Evolutionary conservation across 208 protist species (phyloP).

Genomic region (Leishmania aethiopica): DNA sequence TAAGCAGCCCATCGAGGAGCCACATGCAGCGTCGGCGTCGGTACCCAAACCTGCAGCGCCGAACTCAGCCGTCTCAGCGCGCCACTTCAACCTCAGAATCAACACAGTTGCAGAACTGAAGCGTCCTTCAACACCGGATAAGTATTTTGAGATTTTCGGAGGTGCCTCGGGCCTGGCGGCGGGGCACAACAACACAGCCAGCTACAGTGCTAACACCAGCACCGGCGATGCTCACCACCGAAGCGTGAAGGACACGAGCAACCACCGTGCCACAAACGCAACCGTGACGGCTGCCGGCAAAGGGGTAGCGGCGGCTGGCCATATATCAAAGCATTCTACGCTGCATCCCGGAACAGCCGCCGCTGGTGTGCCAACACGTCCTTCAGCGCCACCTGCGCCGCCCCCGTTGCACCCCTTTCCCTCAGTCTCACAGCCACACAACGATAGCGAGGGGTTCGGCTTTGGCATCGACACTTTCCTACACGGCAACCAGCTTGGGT

Average conservation of each 20-base stretch:
- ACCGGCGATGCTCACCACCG: neutral
- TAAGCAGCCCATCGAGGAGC: conserved; percentile 22
- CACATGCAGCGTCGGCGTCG: neutral
- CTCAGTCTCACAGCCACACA: neutral
- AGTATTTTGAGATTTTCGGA: conserved; percentile 6
- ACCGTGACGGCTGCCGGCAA: neutral
- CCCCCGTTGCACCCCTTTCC: neutral
- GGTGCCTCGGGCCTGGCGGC: conserved; percentile 6
- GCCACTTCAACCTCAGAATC: neutral
- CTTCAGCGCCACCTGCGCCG: neutral
- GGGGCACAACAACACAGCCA: neutral
- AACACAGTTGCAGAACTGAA: conserved; percentile 7
- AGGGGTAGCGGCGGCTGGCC: neutral
- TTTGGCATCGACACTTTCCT: conserved; percentile 78
- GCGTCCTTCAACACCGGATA: conserved; percentile 11
- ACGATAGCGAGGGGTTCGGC: conserved; percentile 31
- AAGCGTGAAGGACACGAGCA: neutral
- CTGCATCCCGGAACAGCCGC: neutral
- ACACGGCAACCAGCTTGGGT: conserved; percentile 64
- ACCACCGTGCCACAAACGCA: neutral
- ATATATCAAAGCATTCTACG: neutral
- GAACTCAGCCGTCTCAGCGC: neutral
- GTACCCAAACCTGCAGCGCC: neutral
- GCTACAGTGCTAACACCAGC: neutral
- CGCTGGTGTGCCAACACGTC: neutral